Evolutionary conservation across 192 early-diverging fungal species (phyloP).

Genomic region (Haplosporangium gracile): DNA sequence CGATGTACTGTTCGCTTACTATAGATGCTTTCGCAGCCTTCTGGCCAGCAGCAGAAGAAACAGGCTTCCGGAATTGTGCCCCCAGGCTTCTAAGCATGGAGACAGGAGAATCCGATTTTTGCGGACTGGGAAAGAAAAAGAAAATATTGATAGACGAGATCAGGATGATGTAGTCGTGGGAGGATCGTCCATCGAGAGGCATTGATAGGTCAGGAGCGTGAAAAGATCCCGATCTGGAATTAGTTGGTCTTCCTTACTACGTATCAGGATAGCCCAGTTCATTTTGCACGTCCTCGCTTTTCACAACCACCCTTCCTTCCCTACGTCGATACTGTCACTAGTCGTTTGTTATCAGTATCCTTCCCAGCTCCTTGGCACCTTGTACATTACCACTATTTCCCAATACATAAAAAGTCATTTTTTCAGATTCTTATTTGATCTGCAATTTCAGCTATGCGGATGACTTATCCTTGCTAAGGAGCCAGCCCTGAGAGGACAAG

Average conservation of each 20-base stretch:
- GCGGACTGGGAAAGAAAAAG: not conserved
- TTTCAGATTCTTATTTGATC: not conserved
- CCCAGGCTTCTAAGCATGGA: slow-evolving; percentile 37
- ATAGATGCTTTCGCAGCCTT: slow-evolving; percentile 51
- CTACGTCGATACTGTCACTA: not conserved
- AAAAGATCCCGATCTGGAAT: no score
- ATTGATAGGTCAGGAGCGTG: no score
- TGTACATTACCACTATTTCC: not conserved
- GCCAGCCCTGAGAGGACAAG: not conserved
- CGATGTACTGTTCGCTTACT: not conserved
- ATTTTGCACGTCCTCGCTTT: not conserved
- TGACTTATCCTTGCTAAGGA: not conserved
- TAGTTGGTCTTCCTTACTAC: no score
- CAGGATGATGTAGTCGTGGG: not conserved
- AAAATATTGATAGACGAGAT: not conserved
- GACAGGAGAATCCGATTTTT: not conserved
- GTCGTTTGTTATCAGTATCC: not conserved
- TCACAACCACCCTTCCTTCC: not conserved
- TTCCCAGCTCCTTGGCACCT: not conserved
- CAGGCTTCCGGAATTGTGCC: slow-evolving; percentile 45
- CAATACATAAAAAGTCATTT: not conserved
- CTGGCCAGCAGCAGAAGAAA: slow-evolving; percentile 53
- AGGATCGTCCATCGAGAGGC: not conserved
- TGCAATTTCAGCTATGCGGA: not conserved
- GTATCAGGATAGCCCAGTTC: not conserved